Base-by-base conservation (phyloP, 2,329 filamentous ascomycete species). In the Leptographium galeiforme region DNA sequence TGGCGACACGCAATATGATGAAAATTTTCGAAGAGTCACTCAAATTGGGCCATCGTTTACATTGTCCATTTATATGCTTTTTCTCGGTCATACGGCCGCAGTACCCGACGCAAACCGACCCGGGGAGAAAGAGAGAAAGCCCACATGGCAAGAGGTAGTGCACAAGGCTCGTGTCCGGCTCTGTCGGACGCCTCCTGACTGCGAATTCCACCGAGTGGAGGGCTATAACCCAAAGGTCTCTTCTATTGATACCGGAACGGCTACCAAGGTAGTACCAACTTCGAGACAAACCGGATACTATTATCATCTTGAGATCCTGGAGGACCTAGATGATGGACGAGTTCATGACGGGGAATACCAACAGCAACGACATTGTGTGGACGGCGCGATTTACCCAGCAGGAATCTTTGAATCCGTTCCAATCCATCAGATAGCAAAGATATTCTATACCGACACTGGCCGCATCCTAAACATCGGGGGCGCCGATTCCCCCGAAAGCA, bases 111-210 rank as follows among this genome's bases (percentile, higher is more conserved):
- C 65, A 19, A 18, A 19, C 19, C 10, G 2, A 11, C 10, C 10
- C 18, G 19, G 66, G 68, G 78, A 61, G 61, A 82, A 59, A 64
- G 85, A 69, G 68, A 82, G 69, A 73, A 78, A 74, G 58, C 74
- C 89, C 0, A 85, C 90, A 0, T 97, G 93, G 93, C 93, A 97
- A 64, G 91, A 98, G 65, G 89, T 95, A 43, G 84, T 96, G 56
- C 90, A 97, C 70, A 98, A 97, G 66, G 87, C 89, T 18, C 80
- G 83, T 41, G 81, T 96, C 13, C 88, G 89, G 55, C 73, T 98
- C 12, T 77, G 85, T 61, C 78, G 90, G 48, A 78, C 87, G 0
- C 85, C 82, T 0, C 68, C 84, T 36, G 72, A 62, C 55, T 69
- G 65, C 61, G 65, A 76, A 0, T 76, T 79, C 57, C 67, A 74